These are phyloP conservation scores for Talaromyces piceae DNA, from an alignment of 2,329 filamentous ascomycete species.

Conservation along the genomic window DNA sequence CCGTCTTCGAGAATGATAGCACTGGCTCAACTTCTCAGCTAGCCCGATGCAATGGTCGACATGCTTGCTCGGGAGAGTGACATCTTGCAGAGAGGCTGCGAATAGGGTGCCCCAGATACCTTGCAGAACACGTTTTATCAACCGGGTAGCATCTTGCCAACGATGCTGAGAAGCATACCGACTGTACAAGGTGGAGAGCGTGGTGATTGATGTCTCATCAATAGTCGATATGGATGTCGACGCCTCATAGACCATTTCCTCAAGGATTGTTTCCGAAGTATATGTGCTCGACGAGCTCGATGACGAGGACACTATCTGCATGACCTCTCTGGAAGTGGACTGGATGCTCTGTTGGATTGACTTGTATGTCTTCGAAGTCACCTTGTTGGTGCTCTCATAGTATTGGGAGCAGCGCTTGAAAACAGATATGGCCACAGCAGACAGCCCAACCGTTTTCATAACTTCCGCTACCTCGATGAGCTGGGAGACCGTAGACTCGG, in stretches of 20 bases:
- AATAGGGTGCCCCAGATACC: slow-evolving; percentile 43
- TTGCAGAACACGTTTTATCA: slow-evolving; percentile 40
- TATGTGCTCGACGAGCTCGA: slow-evolving; percentile 28
- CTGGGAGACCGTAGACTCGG: slow-evolving; percentile 31
- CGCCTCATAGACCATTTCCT: slow-evolving; percentile 39
- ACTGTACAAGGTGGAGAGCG: slow-evolving; percentile 33
- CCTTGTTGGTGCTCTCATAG: slow-evolving; percentile 31
- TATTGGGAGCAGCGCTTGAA: slow-evolving; percentile 37
- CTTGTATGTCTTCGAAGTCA: slow-evolving; percentile 26
- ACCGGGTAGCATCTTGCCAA: slow-evolving; percentile 40
- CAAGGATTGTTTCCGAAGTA: slow-evolving; percentile 36
- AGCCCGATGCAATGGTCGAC: slow-evolving; percentile 41
- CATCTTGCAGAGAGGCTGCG: slow-evolving; percentile 36
- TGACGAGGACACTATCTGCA: slow-evolving; percentile 23
- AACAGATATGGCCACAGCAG: slow-evolving; percentile 39
- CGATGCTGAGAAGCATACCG: slow-evolving; percentile 41
- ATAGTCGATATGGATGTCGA: slow-evolving; percentile 34
- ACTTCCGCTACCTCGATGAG: slow-evolving; percentile 37
- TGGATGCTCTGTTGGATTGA: slow-evolving; percentile 40
- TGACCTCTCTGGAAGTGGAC: slow-evolving; percentile 36
- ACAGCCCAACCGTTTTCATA: slow-evolving; percentile 41
- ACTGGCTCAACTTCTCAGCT: slow-evolving; percentile 40
- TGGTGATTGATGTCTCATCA: slow-evolving; percentile 34
- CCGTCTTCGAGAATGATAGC: slow-evolving; percentile 35
- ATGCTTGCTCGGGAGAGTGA: slow-evolving; percentile 37